phyloP scores from a whole-genome alignment of 768 basidiomycete species.

The Suillus bovinus region DNA sequence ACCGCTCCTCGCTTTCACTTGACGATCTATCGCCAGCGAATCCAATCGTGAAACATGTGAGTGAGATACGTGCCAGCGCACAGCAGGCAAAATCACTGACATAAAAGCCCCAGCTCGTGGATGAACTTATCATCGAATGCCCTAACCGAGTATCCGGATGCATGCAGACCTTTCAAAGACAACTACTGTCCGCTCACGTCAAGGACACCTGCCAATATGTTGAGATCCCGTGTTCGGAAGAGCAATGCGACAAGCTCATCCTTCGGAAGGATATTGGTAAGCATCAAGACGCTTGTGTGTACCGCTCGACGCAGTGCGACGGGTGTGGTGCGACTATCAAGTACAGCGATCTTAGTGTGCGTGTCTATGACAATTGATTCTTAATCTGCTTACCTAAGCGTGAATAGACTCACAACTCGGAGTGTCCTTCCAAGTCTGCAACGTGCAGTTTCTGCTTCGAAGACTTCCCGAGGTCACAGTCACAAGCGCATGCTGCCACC shows the following conservation, averaged over 20 bases:
- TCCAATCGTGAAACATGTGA: conserved; percentile 66
- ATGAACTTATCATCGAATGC: conserved; percentile 79
- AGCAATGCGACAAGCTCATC: conserved; percentile 44
- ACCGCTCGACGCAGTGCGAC: conserved; percentile 40
- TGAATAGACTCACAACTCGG: conserved; percentile 38
- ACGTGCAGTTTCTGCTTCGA: conserved; percentile 43
- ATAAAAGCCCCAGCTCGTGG: conserved; percentile 60
- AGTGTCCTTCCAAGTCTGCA: conserved; percentile 38
- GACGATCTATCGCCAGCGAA: conserved; percentile 67
- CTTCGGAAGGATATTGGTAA: conserved; percentile 48
- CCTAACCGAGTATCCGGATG: conserved; percentile 62
- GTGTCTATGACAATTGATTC: conserved; percentile 17
- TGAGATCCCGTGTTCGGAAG: conserved; percentile 50
- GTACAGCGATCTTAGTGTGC: conserved; percentile 39
- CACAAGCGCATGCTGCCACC: conserved; percentile 34
- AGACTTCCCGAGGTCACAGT: conserved; percentile 36
- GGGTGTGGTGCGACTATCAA: conserved; percentile 37
- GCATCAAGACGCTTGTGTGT: conserved; percentile 40
- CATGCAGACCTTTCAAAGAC: conserved; percentile 61
- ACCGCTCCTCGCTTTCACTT: conserved; percentile 64
- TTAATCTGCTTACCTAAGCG: conserved; percentile 9
- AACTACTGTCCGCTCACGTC: conserved; percentile 62
- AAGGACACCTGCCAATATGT: conserved; percentile 60
- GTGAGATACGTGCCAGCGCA: conserved; percentile 15
- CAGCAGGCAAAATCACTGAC: conserved; percentile 11